Conservation (phyloP, 257 asterid species). For the Lantana camara region DNA sequence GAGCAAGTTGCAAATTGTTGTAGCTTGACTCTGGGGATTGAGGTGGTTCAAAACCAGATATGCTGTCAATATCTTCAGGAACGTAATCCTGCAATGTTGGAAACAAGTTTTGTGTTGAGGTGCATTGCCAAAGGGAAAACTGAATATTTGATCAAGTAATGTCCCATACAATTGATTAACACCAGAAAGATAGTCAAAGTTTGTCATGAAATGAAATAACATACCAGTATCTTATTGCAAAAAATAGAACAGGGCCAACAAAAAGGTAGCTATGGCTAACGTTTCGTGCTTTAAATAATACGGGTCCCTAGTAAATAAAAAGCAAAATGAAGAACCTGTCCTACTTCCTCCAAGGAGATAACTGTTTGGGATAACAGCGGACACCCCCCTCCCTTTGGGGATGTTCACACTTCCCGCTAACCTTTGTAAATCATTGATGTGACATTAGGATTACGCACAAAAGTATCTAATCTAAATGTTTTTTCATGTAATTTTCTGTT, state of each 20-base stretch:
- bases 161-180: background rate
- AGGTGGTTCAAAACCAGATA: conserved; percentile 94
- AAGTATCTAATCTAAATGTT: background rate
- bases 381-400: too few species aligned
- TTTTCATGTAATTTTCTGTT: too few species aligned
- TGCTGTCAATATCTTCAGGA: conserved; percentile 85
- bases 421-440: conserved; percentile 10
- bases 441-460: background rate
- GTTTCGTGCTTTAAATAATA: background rate
- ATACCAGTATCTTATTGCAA: background rate
- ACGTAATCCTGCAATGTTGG: conserved; percentile 79
- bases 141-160: too few species aligned
- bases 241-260: background rate
- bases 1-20: conserved; percentile 61
- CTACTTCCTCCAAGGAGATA: background rate
- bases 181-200: background rate
- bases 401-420: too few species aligned
- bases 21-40: conserved; percentile 95
- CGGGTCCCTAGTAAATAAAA: background rate
- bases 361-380: too few species aligned
- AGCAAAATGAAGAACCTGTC: conserved; percentile 13
- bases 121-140: background rate
- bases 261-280: background rate
- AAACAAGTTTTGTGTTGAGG: background rate
- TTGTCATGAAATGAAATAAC: background rate